Conservation (phyloP, 805 yeast genomes). For the Schwanniomyces pseudopolymorphus region DNA sequence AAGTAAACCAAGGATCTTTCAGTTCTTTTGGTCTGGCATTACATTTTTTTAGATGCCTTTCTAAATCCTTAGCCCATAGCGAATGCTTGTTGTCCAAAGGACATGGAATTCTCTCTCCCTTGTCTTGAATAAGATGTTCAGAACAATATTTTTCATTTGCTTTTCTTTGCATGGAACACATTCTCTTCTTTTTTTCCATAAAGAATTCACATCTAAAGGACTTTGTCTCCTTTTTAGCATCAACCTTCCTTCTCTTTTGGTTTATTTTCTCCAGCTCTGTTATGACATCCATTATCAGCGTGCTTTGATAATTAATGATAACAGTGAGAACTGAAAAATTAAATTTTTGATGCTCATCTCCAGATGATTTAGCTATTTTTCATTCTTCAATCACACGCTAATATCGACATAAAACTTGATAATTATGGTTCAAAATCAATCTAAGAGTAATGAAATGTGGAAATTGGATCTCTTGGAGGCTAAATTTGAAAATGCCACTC, state of each 20-base stretch:
- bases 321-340: constrained; percentile 1
- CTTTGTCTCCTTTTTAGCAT: constrained; percentile 2
- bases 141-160: constrained; percentile 54
- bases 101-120: constrained; percentile 58
- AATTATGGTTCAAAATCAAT: constrained; percentile 1
- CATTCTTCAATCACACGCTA: background rate
- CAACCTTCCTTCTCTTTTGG: constrained; percentile 5
- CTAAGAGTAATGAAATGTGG: constrained; percentile 29
- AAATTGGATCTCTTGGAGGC: constrained; percentile 57
- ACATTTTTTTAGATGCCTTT: constrained; percentile 62
- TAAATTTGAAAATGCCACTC: constrained; percentile 40
- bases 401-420: background rate
- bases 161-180: constrained; percentile 62
- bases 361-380: background rate
- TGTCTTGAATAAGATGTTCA: constrained; percentile 49
- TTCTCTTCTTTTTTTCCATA: constrained; percentile 49
- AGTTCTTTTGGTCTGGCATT: constrained; percentile 40
- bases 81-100: constrained; percentile 76
- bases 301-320: background rate
- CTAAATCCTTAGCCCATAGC: constrained; percentile 60
- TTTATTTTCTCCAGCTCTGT: constrained; percentile 7
- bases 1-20: constrained; percentile 50
- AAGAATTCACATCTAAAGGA: constrained; percentile 45
- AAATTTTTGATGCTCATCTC: constrained; percentile 7
- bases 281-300: constrained; percentile 4